A percentile compares a stretch with the other conserved stretches of the same genome.
Conservation (phyloP, 2,329 filamentous ascomycete genomes). For the Verticillium isaacii region DNA sequence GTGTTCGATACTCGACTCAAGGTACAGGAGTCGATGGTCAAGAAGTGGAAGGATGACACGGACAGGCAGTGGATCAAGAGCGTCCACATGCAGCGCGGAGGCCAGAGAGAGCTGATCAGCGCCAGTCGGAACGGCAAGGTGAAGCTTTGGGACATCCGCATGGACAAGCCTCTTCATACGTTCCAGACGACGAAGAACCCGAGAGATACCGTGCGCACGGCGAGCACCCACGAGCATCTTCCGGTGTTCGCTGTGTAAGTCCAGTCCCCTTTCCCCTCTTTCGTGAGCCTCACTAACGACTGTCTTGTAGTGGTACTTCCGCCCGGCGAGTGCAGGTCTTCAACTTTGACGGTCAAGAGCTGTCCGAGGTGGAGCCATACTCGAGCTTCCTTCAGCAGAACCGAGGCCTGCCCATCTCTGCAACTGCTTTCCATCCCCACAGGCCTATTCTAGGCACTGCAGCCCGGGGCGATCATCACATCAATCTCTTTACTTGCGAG, state of each 20-base stretch:
- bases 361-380: constrained; percentile 85
- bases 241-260: constrained; percentile 92
- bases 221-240: constrained; percentile 92
- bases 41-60: constrained; percentile 89
- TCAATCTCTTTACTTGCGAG: constrained; percentile 80
- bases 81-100: constrained; percentile 94
- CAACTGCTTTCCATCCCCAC: constrained; percentile 93
- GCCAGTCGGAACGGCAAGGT: constrained; percentile 91
- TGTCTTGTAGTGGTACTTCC: constrained; percentile 67
- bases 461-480: constrained; percentile 79
- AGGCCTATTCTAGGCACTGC: constrained; percentile 86
- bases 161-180: constrained; percentile 70
- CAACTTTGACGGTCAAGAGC: constrained; percentile 75
- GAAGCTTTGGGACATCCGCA: constrained; percentile 92
- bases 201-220: constrained; percentile 71
- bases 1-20: constrained; percentile 87
- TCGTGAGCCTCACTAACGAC: constrained; percentile 18
- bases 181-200: constrained; percentile 73
- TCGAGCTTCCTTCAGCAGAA: constrained; percentile 81
- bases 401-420: constrained; percentile 75
- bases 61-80: constrained; percentile 90
- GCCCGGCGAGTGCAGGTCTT: constrained; percentile 86
- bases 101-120: constrained; percentile 83
- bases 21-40: constrained; percentile 87
- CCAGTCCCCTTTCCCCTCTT: background rate